A percentile compares a stretch with the other conserved stretches of the same genome.
phyloP scores from a whole-genome alignment of 805 yeast genomes.

The Saccharomycopsis fodiens region DNA sequence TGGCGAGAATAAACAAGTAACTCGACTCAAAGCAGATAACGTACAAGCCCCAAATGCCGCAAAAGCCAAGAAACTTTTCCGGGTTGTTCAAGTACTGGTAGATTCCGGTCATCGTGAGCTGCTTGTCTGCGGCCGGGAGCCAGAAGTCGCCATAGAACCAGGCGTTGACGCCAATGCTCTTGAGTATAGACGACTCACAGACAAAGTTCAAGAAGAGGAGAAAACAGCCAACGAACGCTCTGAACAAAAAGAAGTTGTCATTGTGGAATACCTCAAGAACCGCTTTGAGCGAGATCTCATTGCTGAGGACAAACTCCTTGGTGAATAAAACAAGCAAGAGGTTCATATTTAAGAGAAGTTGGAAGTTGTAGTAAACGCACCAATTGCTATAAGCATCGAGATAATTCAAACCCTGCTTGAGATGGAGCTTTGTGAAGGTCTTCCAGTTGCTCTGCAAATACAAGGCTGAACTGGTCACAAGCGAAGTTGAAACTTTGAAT shows the following conservation, averaged over 20 bases:
- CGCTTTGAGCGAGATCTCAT: neutral
- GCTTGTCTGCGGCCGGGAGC: constrained; percentile 43
- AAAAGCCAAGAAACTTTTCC: constrained; percentile 67
- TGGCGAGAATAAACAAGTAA: constrained; percentile 41
- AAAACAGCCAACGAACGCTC: constrained; percentile 50
- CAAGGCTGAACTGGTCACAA: constrained; percentile 43
- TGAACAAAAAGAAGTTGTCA: constrained; percentile 39
- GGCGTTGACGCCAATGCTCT: constrained; percentile 75
- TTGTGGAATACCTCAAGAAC: constrained; percentile 21
- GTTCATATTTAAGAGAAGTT: constrained; percentile 49
- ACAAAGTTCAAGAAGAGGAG: constrained; percentile 54
- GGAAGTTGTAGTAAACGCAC: constrained; percentile 54
- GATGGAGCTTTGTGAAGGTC: constrained; percentile 55
- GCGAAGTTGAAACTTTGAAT: constrained; percentile 44
- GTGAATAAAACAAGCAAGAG: constrained; percentile 36
- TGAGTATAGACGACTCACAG: constrained; percentile 61
- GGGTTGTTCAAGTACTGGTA: constrained; percentile 79
- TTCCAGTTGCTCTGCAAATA: constrained; percentile 52
- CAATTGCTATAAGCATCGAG: constrained; percentile 64
- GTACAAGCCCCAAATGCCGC: constrained; percentile 71
- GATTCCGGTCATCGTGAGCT: constrained; percentile 69
- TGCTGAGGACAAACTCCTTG: constrained; percentile 25
- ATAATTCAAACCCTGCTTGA: constrained; percentile 57
- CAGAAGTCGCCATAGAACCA: constrained; percentile 89
- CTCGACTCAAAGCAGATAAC: constrained; percentile 48